Conservation (phyloP, 2,329 filamentous ascomycete genomes). For the Alternaria solani region DNA sequence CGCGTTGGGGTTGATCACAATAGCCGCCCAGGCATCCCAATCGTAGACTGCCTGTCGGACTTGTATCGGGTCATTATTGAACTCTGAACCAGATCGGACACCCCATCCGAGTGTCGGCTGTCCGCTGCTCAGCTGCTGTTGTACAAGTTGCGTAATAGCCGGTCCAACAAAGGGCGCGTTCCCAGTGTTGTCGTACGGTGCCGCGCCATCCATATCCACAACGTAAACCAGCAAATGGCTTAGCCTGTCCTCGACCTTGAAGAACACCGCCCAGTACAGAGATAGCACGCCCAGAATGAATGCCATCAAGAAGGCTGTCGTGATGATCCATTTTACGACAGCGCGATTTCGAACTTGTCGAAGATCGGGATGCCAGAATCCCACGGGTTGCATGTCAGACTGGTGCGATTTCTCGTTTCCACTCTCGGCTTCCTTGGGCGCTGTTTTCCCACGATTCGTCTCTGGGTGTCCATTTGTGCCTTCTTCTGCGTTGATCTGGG, state of each 20-base stretch:
- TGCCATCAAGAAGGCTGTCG: slow-evolving; percentile 60
- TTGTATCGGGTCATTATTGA: slow-evolving; percentile 63
- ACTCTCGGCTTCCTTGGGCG: slow-evolving; percentile 17
- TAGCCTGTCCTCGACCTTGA: slow-evolving; percentile 54
- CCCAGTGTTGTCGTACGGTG: slow-evolving; percentile 58
- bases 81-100: slow-evolving; percentile 59
- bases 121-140: slow-evolving; percentile 53
- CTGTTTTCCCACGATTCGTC: slow-evolving; percentile 13
- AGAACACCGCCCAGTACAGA: slow-evolving; percentile 69
- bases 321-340: slow-evolving; percentile 53
- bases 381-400: slow-evolving; percentile 49
- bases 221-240: slow-evolving; percentile 63
- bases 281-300: slow-evolving; percentile 66
- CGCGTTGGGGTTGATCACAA: slow-evolving; percentile 70
- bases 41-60: slow-evolving; percentile 68
- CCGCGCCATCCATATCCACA: slow-evolving; percentile 69
- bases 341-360: slow-evolving; percentile 52
- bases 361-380: slow-evolving; percentile 56
- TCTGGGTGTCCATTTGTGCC: slow-evolving; percentile 16
- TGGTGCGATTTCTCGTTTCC: slow-evolving; percentile 19
- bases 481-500: slow-evolving; percentile 19
- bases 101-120: slow-evolving; percentile 59
- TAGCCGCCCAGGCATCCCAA: slow-evolving; percentile 66
- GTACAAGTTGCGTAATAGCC: slow-evolving; percentile 57
- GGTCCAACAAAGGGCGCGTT: slow-evolving; percentile 65